Conservation (phyloP, 352 stramenopile species). For the Globisporangium rhizosaccharum region DNA sequence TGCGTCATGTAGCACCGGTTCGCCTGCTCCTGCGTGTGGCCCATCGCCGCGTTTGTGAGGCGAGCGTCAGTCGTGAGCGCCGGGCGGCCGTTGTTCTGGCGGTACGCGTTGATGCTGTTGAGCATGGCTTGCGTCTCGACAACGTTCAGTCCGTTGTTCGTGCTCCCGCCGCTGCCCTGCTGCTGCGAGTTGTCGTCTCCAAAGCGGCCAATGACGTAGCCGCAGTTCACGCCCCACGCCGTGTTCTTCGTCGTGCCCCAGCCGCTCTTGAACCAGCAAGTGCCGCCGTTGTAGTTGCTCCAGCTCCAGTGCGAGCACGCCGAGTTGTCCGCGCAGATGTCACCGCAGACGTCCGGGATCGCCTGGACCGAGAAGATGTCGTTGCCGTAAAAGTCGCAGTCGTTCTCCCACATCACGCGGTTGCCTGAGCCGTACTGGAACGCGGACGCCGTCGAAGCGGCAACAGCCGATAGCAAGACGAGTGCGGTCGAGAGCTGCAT, state of each 20-base stretch:
- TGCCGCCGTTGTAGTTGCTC: constrained; percentile 48
- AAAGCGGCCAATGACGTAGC: constrained; percentile 38
- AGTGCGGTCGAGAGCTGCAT: constrained; percentile 9
- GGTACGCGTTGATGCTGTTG: constrained; percentile 43
- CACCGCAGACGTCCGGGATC: constrained; percentile 14
- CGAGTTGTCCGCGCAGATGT: constrained; percentile 12
- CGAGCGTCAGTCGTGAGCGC: constrained; percentile 34
- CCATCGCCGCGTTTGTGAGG: constrained; percentile 28
- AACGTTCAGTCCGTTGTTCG: constrained; percentile 30
- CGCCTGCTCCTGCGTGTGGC: constrained; percentile 42
- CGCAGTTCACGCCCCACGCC: constrained; percentile 22
- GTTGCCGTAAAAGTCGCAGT: constrained; percentile 17
- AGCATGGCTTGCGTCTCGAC: constrained; percentile 39
- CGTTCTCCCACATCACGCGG: constrained; percentile 19
- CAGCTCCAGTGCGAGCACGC: constrained; percentile 32
- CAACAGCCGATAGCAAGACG: constrained; percentile 8
- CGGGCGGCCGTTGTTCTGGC: constrained; percentile 24
- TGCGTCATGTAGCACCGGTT: constrained; percentile 39
- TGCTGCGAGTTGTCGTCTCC: constrained; percentile 14
- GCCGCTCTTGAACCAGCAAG: constrained; percentile 54
- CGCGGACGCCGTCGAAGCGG: background rate
- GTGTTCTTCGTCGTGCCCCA: background rate
- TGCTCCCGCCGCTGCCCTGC: background rate
- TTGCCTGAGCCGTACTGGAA: constrained; percentile 8
- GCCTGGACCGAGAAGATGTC: constrained; percentile 12